A percentile compares a stretch with the other conserved stretches of the same genome.
phyloP scores from a whole-genome alignment of 2,329 filamentous ascomycete genomes.

The Cladobotryum mycophilum region DNA sequence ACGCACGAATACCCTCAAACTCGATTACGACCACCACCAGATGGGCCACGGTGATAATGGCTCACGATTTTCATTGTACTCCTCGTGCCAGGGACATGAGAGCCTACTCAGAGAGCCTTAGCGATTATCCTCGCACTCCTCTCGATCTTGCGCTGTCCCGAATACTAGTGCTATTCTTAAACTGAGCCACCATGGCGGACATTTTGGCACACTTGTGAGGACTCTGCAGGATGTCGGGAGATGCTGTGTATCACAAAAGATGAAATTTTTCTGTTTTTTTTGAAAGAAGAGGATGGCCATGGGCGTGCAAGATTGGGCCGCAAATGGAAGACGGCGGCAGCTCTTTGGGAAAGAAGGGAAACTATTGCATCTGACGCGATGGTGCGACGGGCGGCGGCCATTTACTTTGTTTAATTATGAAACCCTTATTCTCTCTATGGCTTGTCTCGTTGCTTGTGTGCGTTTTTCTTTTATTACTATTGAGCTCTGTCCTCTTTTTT shows the following conservation, averaged over 20 bases:
- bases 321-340: conserved; percentile 13
- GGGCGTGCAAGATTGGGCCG: conserved; percentile 9
- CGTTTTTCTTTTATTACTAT: conserved; percentile 9
- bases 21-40: conserved; percentile 33
- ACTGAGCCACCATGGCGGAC: conserved; percentile 9
- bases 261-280: conserved; percentile 11
- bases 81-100: conserved; percentile 23
- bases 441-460: conserved; percentile 8
- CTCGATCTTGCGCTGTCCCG: conserved; percentile 10
- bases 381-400: conserved; percentile 34
- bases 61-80: conserved; percentile 33
- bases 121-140: conserved; percentile 3
- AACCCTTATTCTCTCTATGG: conserved; percentile 23
- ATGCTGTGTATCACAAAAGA: conserved; percentile 28
- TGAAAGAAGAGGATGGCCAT: conserved; percentile 18
- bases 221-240: conserved; percentile 25
- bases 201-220: conserved; percentile 22
- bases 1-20: conserved; percentile 39
- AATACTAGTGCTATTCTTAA: neutral
- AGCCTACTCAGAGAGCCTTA: conserved; percentile 11
- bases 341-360: conserved; percentile 11
- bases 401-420: conserved; percentile 50
- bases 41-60: conserved; percentile 32
- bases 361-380: conserved; percentile 27
- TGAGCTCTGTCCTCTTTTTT: conserved; percentile 3